phyloP scores from a whole-genome alignment of 371 early-diverging fungal species.

The Rhizopus microsporus region DNA sequence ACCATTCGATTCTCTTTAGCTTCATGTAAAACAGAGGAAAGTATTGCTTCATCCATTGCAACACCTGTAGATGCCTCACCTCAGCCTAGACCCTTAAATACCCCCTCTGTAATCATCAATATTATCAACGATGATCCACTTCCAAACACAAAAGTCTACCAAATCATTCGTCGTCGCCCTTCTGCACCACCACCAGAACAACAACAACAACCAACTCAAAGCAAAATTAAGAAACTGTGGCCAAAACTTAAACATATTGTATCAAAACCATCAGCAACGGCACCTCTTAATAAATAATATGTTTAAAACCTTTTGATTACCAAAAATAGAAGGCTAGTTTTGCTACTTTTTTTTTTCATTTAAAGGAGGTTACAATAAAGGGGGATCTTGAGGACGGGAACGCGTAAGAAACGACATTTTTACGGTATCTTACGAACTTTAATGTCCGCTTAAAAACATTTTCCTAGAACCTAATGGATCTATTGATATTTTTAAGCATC shows the following conservation, averaged over 20 bases:
- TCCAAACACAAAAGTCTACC: constrained; percentile 25
- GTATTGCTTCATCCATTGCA: constrained; percentile 30
- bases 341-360: constrained; percentile 10
- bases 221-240: constrained; percentile 25
- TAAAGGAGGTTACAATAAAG: not conserved
- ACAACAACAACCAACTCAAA: not conserved
- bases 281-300: too few relatives aligned
- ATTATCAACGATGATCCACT: constrained; percentile 35
- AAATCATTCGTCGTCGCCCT: constrained; percentile 22
- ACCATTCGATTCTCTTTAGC: constrained; percentile 31
- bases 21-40: constrained; percentile 44
- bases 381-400: constrained; percentile 54
- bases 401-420: constrained; percentile 47
- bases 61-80: constrained; percentile 47
- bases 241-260: constrained; percentile 36
- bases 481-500: not conserved
- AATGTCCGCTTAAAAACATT: constrained; percentile 49
- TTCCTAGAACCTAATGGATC: constrained; percentile 13
- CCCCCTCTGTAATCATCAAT: constrained; percentile 33
- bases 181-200: constrained; percentile 13
- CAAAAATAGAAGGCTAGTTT: constrained; percentile 5
- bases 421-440: constrained; percentile 39
- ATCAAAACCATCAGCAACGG: constrained; percentile 6
- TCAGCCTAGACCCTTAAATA: constrained; percentile 21
- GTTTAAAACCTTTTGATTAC: constrained; percentile 1